Base-by-base conservation (phyloP, 352 stramenopile species). In the Saprolegnia diclina region DNA sequence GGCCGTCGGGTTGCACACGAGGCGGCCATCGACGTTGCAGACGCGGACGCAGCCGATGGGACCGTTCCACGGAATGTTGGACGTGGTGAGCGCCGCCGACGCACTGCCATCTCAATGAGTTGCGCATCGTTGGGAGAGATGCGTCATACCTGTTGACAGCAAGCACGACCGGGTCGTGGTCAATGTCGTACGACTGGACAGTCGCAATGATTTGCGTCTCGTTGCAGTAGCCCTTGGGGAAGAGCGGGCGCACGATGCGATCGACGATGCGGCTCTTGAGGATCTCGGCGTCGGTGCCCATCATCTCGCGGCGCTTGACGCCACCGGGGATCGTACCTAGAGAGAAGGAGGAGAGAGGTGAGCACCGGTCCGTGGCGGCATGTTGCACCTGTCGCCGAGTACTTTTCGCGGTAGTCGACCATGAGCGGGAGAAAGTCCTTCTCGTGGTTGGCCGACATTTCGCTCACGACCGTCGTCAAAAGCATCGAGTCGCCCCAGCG, bases 231-330 rank as follows among this genome's bases (percentile, higher is more conserved):
- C 97, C 95, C 29, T 92, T 81, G 10, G 92, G 88, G 73, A 99
- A 97, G 13, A 98, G 78, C 42, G 96, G 97, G 14, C 97, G 89
- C 53, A 99, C 81, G 6, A 96, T 93, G 66, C 97, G 87, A 78
- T 99, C 97, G 57, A 99, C 95, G 24, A 99, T 82, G 24, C 96
- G 91, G 61, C 88, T 98, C 46, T 97, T 94, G 67, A 99, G 80
- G 57, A 99, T 96, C 76, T 99, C 95, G 40, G 97, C 89, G 75
- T 99, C 96, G 16, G 79, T 92, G 35, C 92, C 87, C 22, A 85
- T 81, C 71, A 94, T 94, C 71, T 98, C 95, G 42, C 82, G 89
- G 65, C 92, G 85, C 57, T 80, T 88, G 67, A 82, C 82, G 29
- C 88, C 95, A 59, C 88, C 78, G 16, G 94, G 93, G 64, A 98